A percentile compares a stretch with the other conserved stretches of the same genome.
Evolutionary conservation across 2,329 filamentous ascomycete genomes (phyloP).

Genomic region (Geosmithia morbida): DNA sequence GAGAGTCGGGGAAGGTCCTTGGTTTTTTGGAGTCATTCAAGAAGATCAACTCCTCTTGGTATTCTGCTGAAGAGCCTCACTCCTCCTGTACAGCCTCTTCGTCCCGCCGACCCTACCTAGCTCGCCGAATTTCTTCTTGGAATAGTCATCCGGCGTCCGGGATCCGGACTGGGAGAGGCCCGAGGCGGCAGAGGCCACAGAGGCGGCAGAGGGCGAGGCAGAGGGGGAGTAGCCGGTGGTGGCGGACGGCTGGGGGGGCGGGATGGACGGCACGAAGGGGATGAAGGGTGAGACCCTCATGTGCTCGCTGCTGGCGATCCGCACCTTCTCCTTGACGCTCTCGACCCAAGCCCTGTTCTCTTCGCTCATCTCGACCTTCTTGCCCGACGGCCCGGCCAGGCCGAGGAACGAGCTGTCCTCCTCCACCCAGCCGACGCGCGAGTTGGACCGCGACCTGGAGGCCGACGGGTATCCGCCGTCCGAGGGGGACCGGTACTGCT

Average conservation of each 20-base stretch:
- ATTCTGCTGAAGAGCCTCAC: conserved; percentile 4
- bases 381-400: conserved; percentile 55
- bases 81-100: conserved; percentile 52
- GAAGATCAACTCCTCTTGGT: not conserved
- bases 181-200: not conserved
- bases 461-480: conserved; percentile 19
- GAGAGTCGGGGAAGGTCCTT: no score
- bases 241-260: no score
- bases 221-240: no score
- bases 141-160: conserved; percentile 1
- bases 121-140: conserved; percentile 44
- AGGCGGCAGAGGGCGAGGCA: no score
- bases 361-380: conserved; percentile 51
- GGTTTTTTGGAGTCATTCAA: no score
- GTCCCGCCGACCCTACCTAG: conserved; percentile 59
- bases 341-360: conserved; percentile 72
- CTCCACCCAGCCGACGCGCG: conserved; percentile 40
- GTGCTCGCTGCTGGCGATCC: conserved; percentile 48
- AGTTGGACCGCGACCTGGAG: conserved; percentile 35
- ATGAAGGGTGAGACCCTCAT: conserved; percentile 14
- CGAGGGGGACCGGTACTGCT: conserved; percentile 7
- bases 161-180: not conserved
- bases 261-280: conserved; percentile 3
- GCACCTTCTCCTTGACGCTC: conserved; percentile 68
- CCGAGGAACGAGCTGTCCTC: conserved; percentile 47